These are phyloP conservation scores for Pseudotsuga menziesii DNA, from an alignment of 75 land plant genomes.

Conservation along the genomic window DNA sequence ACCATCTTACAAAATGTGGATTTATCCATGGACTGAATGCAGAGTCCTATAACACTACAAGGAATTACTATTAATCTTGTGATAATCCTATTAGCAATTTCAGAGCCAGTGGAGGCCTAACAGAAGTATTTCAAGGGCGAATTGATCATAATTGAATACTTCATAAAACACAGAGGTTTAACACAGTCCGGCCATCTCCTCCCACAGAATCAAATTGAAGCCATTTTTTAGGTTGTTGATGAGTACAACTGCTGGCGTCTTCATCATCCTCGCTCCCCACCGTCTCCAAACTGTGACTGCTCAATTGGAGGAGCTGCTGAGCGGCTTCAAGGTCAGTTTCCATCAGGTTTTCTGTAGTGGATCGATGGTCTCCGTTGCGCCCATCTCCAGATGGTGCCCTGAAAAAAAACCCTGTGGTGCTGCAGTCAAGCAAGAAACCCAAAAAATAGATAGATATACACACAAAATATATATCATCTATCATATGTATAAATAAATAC, in stretches of 20 bases:
- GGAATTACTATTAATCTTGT: no score
- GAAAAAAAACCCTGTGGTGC: background rate
- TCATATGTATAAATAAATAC: background rate
- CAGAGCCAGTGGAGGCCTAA: no score
- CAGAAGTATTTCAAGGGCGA: no score
- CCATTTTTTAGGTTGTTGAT: no score
- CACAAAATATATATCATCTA: background rate
- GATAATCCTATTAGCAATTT: no score
- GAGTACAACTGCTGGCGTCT: conserved; percentile 4
- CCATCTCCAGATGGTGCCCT: background rate
- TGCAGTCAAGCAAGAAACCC: background rate
- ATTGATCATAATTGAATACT: no score
- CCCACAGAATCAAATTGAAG: background rate
- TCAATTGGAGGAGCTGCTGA: conserved; percentile 5
- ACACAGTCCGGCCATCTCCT: no score
- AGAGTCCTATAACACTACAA: no score
- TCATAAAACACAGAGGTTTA: no score
- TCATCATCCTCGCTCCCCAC: background rate
- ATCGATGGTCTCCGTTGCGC: background rate
- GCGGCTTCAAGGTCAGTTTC: background rate
- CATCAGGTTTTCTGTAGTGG: background rate
- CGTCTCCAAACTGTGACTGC: background rate
- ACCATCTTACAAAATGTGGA: no score
- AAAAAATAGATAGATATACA: background rate
- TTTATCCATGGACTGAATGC: no score